phyloP scores from a whole-genome alignment of 2,329 filamentous ascomycete genomes.

The Trichoderma pleuroti region DNA sequence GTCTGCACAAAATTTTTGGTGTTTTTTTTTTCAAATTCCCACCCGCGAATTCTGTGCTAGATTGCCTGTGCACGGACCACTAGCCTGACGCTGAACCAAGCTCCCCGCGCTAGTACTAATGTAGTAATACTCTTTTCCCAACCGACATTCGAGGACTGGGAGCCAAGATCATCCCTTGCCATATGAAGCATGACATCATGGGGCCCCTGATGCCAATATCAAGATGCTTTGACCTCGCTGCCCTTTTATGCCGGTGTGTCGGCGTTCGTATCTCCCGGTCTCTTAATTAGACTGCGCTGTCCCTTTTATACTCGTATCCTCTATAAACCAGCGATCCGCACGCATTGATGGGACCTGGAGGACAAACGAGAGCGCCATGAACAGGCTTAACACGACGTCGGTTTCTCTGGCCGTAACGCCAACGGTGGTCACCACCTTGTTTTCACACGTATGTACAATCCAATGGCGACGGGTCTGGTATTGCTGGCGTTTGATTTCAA shows the following conservation, averaged over 20 bases:
- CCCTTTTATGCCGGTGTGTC: not conserved
- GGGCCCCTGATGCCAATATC: constrained; percentile 16
- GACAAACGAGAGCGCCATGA: constrained; percentile 34
- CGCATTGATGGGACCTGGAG: not conserved
- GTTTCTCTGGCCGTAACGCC: constrained; percentile 83
- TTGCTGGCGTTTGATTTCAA: not conserved
- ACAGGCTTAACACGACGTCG: constrained; percentile 69
- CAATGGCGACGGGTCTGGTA: not conserved
- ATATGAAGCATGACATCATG: constrained; percentile 22
- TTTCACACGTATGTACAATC: constrained; percentile 68
- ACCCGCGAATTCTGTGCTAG: not conserved
- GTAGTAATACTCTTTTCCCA: not conserved
- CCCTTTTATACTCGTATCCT: not conserved
- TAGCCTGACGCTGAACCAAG: not conserved
- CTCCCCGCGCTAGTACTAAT: not conserved
- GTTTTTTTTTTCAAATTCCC: not conserved
- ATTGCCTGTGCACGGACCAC: constrained; percentile 16
- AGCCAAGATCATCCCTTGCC: constrained; percentile 2
- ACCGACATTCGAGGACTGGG: constrained; percentile 4
- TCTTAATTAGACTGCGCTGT: not conserved
- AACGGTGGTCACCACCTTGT: constrained; percentile 78
- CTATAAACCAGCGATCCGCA: not conserved
- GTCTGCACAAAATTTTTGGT: constrained; percentile 19
- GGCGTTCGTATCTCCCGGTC: not conserved
- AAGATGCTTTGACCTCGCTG: not conserved